Evolutionary conservation across 371 early-diverging fungal genomes (phyloP).

Genomic region (Mortierella sp.): DNA sequence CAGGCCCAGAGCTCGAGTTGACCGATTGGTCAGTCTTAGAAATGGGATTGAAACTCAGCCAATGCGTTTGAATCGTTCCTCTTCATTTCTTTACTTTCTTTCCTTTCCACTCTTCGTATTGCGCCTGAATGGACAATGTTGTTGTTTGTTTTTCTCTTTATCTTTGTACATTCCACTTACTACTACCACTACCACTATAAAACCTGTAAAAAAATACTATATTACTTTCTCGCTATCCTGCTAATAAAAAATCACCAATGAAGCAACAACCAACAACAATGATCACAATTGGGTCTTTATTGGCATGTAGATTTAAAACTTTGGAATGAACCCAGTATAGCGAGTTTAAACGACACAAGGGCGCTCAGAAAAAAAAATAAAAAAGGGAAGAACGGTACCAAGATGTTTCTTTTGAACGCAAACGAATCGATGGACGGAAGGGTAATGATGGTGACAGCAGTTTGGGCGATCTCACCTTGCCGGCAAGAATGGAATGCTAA

Average conservation of each 20-base stretch:
- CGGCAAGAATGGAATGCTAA: too few relatives aligned
- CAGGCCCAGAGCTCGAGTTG: slow-evolving; percentile 9
- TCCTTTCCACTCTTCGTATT: background rate
- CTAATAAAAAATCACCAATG: too few relatives aligned
- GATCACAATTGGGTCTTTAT: background rate
- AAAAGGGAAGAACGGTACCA: too few relatives aligned
- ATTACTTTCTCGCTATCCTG: background rate
- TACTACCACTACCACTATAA: background rate
- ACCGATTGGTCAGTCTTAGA: slow-evolving; percentile 18
- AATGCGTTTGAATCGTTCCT: slow-evolving; percentile 6
- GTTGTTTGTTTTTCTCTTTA: background rate
- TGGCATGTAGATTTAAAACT: background rate
- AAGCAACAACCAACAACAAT: too few relatives aligned
- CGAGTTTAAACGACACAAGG: too few relatives aligned
- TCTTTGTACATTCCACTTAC: background rate
- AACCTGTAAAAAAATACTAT: slow-evolving; percentile 2
- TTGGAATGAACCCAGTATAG: too few relatives aligned
- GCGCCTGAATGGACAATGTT: background rate
- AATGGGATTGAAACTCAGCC: slow-evolving; percentile 25
- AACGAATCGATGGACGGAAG: too few relatives aligned
- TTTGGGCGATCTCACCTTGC: too few relatives aligned
- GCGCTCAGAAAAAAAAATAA: too few relatives aligned
- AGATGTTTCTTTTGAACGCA: too few relatives aligned
- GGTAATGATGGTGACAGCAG: too few relatives aligned
- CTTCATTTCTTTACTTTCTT: background rate